phyloP scores from a whole-genome alignment of 768 basidiomycete genomes.

The Kwoniella botswanensis region DNA sequence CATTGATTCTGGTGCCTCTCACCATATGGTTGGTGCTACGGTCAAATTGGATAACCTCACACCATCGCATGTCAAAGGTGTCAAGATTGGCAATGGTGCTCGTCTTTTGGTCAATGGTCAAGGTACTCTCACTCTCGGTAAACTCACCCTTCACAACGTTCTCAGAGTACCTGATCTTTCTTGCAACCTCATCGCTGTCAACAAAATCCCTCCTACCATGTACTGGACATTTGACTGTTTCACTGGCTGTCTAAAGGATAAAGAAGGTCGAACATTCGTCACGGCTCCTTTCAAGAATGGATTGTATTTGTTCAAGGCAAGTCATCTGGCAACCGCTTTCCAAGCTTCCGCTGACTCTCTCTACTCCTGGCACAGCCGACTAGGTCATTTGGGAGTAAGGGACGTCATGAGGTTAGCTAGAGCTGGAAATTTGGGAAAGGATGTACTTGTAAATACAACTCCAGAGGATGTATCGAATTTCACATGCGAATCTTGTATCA shows the following conservation, averaged over 20 bases:
- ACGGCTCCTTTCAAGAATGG: slow-evolving; percentile 5
- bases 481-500: slow-evolving; percentile 1
- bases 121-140: slow-evolving; percentile 1
- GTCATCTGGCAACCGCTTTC: slow-evolving; percentile 1
- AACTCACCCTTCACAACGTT: slow-evolving; percentile 1
- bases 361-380: neutral
- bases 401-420: slow-evolving; percentile 12
- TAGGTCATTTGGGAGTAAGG: slow-evolving; percentile 6
- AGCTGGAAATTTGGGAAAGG: slow-evolving; percentile 4
- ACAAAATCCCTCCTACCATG: slow-evolving; percentile 1
- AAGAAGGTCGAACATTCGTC: neutral
- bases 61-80: neutral
- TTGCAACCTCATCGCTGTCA: slow-evolving; percentile 17
- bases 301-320: slow-evolving; percentile 9
- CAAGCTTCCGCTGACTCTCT: slow-evolving; percentile 7
- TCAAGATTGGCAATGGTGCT: slow-evolving; percentile 18
- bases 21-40: slow-evolving; percentile 16
- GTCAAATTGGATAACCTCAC: neutral
- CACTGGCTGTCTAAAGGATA: neutral
- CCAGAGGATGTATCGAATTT: neutral
- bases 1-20: slow-evolving; percentile 22
- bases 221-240: slow-evolving; percentile 7
- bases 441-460: neutral
- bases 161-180: slow-evolving; percentile 6
- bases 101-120: neutral